Percentiles rank a stretch among this genome's conserved stretches.
Evolutionary conservation across 2,329 filamentous ascomycete genomes (phyloP).

Genomic region (Corynespora cassiicola): DNA sequence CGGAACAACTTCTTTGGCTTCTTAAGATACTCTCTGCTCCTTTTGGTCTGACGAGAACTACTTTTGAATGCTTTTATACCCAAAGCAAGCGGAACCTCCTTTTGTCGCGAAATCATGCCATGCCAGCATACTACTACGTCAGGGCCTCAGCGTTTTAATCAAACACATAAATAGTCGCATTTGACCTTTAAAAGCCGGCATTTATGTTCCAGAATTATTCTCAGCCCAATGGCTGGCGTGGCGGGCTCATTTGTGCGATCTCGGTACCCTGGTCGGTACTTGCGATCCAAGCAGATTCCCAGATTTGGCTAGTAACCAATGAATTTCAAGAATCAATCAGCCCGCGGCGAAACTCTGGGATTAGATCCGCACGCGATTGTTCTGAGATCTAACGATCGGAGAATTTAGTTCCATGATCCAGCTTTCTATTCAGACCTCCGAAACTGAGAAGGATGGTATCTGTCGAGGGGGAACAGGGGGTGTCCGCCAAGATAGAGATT

Average conservation of each 20-base stretch:
- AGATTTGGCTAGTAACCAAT: no score
- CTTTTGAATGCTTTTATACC: constrained; percentile 4
- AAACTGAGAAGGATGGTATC: no score
- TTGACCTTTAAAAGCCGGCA: constrained; percentile 5
- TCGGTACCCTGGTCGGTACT: constrained; percentile 2
- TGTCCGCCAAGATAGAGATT: no score
- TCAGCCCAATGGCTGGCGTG: constrained; percentile 8
- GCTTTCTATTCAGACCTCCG: no score
- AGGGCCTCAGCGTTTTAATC: constrained; percentile 2
- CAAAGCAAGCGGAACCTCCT: constrained; percentile 7
- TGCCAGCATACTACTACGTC: constrained; percentile 4
- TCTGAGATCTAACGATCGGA: no score
- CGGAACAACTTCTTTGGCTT: constrained; percentile 11
- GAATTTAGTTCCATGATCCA: no score
- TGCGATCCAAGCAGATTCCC: constrained; percentile 1
- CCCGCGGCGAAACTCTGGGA: no score
- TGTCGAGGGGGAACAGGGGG: no score
- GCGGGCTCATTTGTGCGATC: constrained; percentile 4
- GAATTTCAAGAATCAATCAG: no score
- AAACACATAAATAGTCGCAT: constrained; percentile 4
- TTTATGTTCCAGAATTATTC: constrained; percentile 2
- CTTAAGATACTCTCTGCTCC: constrained; percentile 6
- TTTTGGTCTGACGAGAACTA: constrained; percentile 6
- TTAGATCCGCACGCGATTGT: no score
- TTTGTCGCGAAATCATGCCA: constrained; percentile 7